Evolutionary conservation across 2,329 filamentous ascomycete genomes (phyloP).

Genomic region (Biscogniauxia sp.): DNA sequence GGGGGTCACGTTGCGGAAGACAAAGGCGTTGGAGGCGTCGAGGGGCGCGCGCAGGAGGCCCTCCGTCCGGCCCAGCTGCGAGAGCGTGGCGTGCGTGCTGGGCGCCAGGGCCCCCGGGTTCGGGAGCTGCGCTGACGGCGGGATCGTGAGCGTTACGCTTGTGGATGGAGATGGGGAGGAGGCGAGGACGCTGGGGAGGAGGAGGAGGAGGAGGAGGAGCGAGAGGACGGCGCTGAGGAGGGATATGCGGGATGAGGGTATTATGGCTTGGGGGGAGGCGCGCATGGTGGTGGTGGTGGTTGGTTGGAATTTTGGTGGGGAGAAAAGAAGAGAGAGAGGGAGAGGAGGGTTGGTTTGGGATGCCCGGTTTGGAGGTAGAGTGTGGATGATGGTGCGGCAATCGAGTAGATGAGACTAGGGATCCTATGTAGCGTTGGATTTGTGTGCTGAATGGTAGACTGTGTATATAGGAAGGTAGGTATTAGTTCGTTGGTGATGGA

Average conservation of each 20-base stretch:
- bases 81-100: conserved; percentile 63
- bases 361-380: neutral
- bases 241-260: conserved; percentile 31
- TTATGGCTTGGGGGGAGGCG: neutral
- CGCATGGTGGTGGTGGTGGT: neutral
- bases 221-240: conserved; percentile 31
- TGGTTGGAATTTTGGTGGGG: too few species aligned
- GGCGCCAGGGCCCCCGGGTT: conserved; percentile 54
- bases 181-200: conserved; percentile 16
- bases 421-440: too few species aligned
- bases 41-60: conserved; percentile 55
- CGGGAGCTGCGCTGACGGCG: conserved; percentile 36
- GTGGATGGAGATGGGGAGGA: conserved; percentile 31
- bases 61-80: conserved; percentile 35
- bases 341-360: neutral
- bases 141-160: conserved; percentile 46
- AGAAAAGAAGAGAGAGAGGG: neutral
- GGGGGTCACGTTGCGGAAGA: conserved; percentile 68
- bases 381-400: neutral
- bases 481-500: too few species aligned
- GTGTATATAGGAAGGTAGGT: too few species aligned
- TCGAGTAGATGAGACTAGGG: neutral
- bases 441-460: neutral
- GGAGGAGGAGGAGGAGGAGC: conserved; percentile 34
- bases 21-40: conserved; percentile 66